Evolutionary conservation across 257 asterid species (phyloP).

Genomic region (Linaria vulgaris): DNA sequence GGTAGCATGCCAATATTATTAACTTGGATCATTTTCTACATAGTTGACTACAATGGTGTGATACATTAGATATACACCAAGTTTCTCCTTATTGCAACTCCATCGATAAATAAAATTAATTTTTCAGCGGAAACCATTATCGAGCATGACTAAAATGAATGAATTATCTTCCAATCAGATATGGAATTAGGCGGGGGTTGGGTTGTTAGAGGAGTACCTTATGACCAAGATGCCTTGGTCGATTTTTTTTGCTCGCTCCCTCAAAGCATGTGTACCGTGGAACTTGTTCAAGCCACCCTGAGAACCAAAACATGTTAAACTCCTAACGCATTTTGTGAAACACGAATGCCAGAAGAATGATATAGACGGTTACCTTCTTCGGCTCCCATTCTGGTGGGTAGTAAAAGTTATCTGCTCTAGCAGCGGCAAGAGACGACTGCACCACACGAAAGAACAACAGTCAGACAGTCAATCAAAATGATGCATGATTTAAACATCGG

Average conservation of each 20-base stretch:
- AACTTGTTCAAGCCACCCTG: constrained; percentile 96
- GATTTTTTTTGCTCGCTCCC: constrained; percentile 92
- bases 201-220: constrained; percentile 50
- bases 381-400: constrained; percentile 99
- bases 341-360: background rate
- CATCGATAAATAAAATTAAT: background rate
- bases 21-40: background rate
- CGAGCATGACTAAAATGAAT: background rate
- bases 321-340: background rate
- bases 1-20: background rate
- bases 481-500: too few species aligned
- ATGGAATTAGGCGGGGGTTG: too few species aligned
- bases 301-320: constrained; percentile 21
- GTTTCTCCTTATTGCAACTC: background rate
- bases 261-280: constrained; percentile 91
- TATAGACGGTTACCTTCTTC: constrained; percentile 58
- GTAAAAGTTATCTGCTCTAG: constrained; percentile 96
- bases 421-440: constrained; percentile 98
- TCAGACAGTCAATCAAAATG: constrained; percentile 20
- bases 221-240: constrained; percentile 95
- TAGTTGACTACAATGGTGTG: background rate
- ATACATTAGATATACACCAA: background rate
- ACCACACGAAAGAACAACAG: constrained; percentile 38
- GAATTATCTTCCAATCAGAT: too few species aligned
- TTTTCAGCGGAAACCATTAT: background rate